Percentiles rank a stretch among this genome's conserved stretches.
phyloP scores from a whole-genome alignment of 1,284 basidiomycete genomes.

The Ceratobasidium sp. region DNA sequence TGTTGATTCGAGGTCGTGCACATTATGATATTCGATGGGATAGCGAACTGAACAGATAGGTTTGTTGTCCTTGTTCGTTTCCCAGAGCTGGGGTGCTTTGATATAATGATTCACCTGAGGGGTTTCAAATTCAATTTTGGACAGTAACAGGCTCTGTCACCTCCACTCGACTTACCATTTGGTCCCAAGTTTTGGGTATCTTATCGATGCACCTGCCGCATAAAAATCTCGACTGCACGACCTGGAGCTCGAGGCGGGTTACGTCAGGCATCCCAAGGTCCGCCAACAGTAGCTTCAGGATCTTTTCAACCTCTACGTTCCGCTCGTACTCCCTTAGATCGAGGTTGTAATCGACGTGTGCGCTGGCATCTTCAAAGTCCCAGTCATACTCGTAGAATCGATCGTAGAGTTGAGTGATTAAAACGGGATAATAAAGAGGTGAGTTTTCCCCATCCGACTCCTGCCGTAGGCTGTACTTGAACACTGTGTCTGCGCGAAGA shows the following conservation, averaged over 20 bases:
- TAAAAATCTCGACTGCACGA: not conserved
- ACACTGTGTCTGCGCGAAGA: constrained; percentile 28
- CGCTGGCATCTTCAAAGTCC: not conserved
- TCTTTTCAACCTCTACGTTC: not conserved
- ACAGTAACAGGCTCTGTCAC: too few species aligned
- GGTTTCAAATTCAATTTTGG: not conserved
- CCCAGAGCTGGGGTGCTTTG: not conserved
- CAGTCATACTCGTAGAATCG: not conserved
- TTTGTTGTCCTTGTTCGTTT: not conserved
- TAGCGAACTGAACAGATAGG: not conserved
- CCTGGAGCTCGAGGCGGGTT: not conserved
- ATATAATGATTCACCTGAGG: constrained; percentile 9
- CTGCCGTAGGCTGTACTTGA: not conserved
- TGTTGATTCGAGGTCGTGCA: constrained; percentile 7
- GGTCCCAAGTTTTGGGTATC: constrained; percentile 17
- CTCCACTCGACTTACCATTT: not conserved
- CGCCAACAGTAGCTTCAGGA: not conserved
- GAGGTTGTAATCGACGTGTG: not conserved
- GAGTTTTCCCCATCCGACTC: not conserved
- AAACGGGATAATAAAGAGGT: not conserved
- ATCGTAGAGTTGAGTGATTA: not conserved
- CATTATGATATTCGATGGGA: not conserved
- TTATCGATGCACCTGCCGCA: constrained; percentile 5
- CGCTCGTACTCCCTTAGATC: not conserved
- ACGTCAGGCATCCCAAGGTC: constrained; percentile 10